A percentile compares a stretch with the other conserved stretches of the same genome.
Conservation (phyloP, 176 grass and related monocot species). For the Musa schizocarpa region DNA sequence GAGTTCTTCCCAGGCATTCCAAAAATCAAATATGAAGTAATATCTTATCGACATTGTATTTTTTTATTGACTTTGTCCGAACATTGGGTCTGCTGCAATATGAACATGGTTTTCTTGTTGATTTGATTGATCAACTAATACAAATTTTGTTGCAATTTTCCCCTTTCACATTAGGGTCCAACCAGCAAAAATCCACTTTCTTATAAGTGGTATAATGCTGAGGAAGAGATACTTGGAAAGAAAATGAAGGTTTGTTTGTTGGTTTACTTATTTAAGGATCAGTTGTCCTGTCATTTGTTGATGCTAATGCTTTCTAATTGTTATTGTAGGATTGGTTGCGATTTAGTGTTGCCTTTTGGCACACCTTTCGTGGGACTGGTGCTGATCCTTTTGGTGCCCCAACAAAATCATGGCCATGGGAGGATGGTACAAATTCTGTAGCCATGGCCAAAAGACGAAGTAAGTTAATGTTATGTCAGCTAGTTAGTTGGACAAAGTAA, state of each 20-base stretch:
- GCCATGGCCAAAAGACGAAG: slow-evolving; percentile 92
- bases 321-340: slow-evolving; percentile 67
- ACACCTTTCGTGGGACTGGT: slow-evolving; percentile 72
- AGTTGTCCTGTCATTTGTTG: neutral
- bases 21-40: slow-evolving; percentile 88
- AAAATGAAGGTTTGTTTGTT: slow-evolving; percentile 75
- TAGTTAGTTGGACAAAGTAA: slow-evolving; percentile 28
- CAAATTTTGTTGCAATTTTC: neutral
- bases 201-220: slow-evolving; percentile 87
- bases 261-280: neutral
- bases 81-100: neutral
- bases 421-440: slow-evolving; percentile 82
- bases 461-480: slow-evolving; percentile 24
- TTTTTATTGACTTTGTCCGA: neutral
- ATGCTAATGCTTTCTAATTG: neutral
- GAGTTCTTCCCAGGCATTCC: slow-evolving; percentile 74
- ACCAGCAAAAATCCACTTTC: slow-evolving; percentile 69
- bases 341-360: slow-evolving; percentile 92
- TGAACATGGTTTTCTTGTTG: neutral
- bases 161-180: slow-evolving; percentile 40
- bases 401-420: slow-evolving; percentile 89
- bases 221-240: slow-evolving; percentile 87
- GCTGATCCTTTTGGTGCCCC: slow-evolving; percentile 71
- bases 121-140: neutral
- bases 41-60: neutral